These are phyloP conservation scores for Ostreobium quekettii DNA, from an alignment of 139 green algal genomes.

Conservation along the genomic window DNA sequence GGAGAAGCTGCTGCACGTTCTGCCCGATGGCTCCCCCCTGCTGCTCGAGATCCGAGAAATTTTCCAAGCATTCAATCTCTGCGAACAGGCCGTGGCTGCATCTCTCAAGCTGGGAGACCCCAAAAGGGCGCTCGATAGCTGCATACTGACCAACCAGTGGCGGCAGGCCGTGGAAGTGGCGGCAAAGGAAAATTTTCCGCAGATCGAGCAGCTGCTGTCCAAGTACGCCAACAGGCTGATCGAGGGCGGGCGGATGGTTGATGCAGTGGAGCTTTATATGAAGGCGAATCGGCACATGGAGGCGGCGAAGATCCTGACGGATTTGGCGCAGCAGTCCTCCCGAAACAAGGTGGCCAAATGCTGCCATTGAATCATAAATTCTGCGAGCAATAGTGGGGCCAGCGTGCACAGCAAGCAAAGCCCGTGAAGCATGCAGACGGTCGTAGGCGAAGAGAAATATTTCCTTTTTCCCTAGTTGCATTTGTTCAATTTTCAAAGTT, in stretches of 20 bases:
- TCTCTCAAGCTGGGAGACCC: conserved; percentile 61
- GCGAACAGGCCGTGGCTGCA: conserved; percentile 53
- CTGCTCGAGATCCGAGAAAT: conserved; percentile 53
- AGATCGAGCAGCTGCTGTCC: conserved; percentile 59
- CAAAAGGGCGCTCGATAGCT: conserved; percentile 70
- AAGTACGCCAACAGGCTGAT: conserved; percentile 67
- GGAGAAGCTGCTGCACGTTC: conserved; percentile 46
- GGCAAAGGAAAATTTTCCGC: conserved; percentile 40
- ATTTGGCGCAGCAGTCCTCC: conserved; percentile 30
- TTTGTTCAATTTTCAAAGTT: too few species aligned
- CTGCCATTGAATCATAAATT: too few species aligned
- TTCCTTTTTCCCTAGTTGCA: too few species aligned
- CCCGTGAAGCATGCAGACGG: too few species aligned
- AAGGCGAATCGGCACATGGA: conserved; percentile 60
- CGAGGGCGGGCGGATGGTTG: conserved; percentile 48
- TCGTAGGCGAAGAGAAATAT: too few species aligned
- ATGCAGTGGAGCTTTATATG: conserved; percentile 58
- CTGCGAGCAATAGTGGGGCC: too few species aligned
- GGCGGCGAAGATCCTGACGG: conserved; percentile 50
- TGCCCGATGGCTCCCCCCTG: conserved; percentile 52
- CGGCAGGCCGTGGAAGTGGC: conserved; percentile 60
- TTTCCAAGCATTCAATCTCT: conserved; percentile 65
- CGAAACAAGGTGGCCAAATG: conserved; percentile 3
- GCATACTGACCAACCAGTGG: conserved; percentile 76
- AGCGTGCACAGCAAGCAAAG: too few species aligned